Conservation (phyloP, 2,329 filamentous ascomycete genomes). For the Fusarium goolgardi region DNA sequence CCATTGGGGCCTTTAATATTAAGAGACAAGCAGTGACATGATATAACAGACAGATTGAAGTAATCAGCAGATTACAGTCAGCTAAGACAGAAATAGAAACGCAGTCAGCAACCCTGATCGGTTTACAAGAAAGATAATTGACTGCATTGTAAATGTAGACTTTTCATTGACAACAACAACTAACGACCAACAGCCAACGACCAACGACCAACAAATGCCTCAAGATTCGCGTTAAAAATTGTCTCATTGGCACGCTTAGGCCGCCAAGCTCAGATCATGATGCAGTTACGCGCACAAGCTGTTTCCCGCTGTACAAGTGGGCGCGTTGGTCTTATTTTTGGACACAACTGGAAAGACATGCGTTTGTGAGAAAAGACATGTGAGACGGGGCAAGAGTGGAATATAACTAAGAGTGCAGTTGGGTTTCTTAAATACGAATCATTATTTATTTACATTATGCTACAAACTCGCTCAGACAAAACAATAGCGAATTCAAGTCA, state of each 20-base stretch:
- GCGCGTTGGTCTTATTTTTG: not conserved
- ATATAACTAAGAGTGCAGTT: no score
- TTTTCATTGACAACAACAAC: not conserved
- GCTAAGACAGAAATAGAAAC: no score
- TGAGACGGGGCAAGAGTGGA: no score
- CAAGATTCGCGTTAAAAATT: not conserved
- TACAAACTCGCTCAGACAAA: no score
- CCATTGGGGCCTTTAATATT: no score
- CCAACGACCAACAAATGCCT: not conserved
- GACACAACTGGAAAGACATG: not conserved
- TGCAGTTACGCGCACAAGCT: not conserved
- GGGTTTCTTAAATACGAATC: no score
- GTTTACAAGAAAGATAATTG: not conserved
- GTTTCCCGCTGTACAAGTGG: not conserved
- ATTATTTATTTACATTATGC: accelerated
- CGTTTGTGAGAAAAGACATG: no score
- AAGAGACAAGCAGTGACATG: no score
- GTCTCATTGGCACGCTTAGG: not conserved
- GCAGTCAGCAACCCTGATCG: no score
- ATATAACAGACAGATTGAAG: no score
- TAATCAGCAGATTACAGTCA: no score
- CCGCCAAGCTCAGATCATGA: not conserved
- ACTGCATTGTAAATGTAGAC: not conserved
- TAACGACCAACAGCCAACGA: not conserved
- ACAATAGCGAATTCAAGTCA: no score